phyloP scores from a whole-genome alignment of 768 basidiomycete genomes.

The Calocybe indica region DNA sequence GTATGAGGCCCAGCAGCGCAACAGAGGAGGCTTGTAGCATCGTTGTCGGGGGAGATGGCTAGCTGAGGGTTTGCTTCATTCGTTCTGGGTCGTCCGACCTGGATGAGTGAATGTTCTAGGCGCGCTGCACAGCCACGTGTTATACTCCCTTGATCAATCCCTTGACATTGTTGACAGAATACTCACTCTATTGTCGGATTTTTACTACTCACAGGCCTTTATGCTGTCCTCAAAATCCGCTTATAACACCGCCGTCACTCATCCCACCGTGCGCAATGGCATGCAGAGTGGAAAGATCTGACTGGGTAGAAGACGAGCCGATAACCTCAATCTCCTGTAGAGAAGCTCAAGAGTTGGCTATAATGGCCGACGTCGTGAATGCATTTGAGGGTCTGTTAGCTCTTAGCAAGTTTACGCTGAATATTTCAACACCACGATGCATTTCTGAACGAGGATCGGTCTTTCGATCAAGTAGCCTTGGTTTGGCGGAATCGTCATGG shows the following conservation, averaged over 20 bases:
- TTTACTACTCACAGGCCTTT: constrained; percentile 11
- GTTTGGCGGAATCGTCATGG: no score
- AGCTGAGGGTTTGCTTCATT: neutral
- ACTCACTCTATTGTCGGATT: constrained; percentile 15
- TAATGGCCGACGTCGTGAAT: no score
- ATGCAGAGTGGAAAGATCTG: neutral
- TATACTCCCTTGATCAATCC: constrained; percentile 11
- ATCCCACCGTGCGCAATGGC: constrained; percentile 15
- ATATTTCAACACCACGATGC: no score
- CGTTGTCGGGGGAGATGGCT: constrained; percentile 1
- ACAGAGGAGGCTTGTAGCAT: constrained; percentile 19
- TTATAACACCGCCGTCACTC: constrained; percentile 15
- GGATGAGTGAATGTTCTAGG: neutral
- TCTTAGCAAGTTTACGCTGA: no score
- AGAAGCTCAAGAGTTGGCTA: no score
- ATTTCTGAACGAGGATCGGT: no score
- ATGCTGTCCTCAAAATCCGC: constrained; percentile 16
- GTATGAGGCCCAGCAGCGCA: constrained; percentile 16
- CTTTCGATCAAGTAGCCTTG: no score
- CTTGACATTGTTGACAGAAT: constrained; percentile 19
- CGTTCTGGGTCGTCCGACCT: neutral
- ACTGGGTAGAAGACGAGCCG: no score
- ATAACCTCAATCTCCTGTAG: no score
- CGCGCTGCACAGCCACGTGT: neutral
- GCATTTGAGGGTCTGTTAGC: no score